Percentiles rank a stretch among this genome's conserved stretches.
phyloP scores from a whole-genome alignment of 768 basidiomycete genomes.

The Pisolithus orientalis region DNA sequence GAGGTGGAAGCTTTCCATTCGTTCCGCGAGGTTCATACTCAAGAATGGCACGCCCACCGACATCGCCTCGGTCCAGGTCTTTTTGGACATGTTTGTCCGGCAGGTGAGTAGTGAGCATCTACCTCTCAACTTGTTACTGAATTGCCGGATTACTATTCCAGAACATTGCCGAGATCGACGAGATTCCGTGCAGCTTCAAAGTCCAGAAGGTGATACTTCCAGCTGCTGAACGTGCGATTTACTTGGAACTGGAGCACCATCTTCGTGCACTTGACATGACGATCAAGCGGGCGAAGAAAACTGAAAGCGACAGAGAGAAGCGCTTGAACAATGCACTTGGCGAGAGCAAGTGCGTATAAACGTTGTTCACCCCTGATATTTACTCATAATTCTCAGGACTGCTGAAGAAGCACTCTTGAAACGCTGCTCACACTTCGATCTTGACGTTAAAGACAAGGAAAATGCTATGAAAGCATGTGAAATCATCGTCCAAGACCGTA shows the following conservation, averaged over 20 bases:
- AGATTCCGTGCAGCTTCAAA: constrained; percentile 74
- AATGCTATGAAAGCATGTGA: constrained; percentile 92
- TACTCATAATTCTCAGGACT: constrained; percentile 40
- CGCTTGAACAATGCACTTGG: constrained; percentile 84
- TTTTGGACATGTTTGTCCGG: constrained; percentile 76
- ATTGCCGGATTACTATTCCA: constrained; percentile 26
- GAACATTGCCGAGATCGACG: constrained; percentile 96
- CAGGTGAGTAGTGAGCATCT: constrained; percentile 46
- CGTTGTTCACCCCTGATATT: not conserved
- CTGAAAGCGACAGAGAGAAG: constrained; percentile 76
- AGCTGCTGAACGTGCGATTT: constrained; percentile 90
- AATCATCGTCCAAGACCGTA: constrained; percentile 79
- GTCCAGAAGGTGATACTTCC: constrained; percentile 67
- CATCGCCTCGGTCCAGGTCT: constrained; percentile 78
- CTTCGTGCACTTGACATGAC: constrained; percentile 86
- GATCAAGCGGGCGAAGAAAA: constrained; percentile 59
- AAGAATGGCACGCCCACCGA: constrained; percentile 90
- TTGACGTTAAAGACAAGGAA: constrained; percentile 54
- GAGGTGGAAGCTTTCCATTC: constrained; percentile 93
- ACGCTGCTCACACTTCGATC: constrained; percentile 91
- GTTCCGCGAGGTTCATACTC: constrained; percentile 88
- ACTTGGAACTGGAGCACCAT: constrained; percentile 91
- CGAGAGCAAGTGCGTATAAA: constrained; percentile 62
- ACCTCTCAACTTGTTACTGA: constrained; percentile 6
- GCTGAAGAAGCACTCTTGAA: constrained; percentile 92